Evolutionary conservation across 192 early-diverging fungal species (phyloP).

Genomic region (Entomortierella lignicola): DNA sequence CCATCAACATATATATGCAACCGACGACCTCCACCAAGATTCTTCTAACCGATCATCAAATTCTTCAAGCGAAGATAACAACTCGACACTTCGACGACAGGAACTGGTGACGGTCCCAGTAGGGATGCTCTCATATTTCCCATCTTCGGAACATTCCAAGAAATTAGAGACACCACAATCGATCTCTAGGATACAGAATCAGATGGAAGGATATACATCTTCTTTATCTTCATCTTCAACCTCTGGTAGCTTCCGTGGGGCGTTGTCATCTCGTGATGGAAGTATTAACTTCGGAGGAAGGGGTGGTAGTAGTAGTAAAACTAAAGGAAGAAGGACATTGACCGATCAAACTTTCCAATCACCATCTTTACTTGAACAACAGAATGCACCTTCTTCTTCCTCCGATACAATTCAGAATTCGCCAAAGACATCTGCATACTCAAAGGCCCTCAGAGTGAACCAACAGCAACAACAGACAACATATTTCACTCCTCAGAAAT

Average conservation of each 20-base stretch:
- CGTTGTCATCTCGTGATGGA: background rate
- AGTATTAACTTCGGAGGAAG: background rate
- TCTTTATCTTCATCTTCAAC: constrained; percentile 20
- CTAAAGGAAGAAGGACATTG: constrained; percentile 10
- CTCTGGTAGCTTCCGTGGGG: constrained; percentile 6
- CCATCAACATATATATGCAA: constrained; percentile 38
- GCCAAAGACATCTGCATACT: background rate
- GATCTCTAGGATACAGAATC: constrained; percentile 31
- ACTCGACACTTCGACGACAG: constrained; percentile 28
- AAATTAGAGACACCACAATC: constrained; percentile 45
- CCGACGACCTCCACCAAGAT: constrained; percentile 2
- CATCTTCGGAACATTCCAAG: constrained; percentile 39
- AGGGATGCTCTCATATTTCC: constrained; percentile 42
- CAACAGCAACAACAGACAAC: no score
- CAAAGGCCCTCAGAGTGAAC: background rate
- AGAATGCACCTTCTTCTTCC: background rate
- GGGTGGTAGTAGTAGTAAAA: background rate
- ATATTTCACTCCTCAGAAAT: constrained; percentile 21
- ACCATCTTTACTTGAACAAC: background rate
- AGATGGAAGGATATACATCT: background rate
- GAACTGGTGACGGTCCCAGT: constrained; percentile 41
- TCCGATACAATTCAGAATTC: background rate
- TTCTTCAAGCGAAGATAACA: background rate
- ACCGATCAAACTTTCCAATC: constrained; percentile 32
- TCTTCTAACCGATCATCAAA: background rate